Conservation (phyloP, 345 rosid species). For the Eucalyptus microcorys region DNA sequence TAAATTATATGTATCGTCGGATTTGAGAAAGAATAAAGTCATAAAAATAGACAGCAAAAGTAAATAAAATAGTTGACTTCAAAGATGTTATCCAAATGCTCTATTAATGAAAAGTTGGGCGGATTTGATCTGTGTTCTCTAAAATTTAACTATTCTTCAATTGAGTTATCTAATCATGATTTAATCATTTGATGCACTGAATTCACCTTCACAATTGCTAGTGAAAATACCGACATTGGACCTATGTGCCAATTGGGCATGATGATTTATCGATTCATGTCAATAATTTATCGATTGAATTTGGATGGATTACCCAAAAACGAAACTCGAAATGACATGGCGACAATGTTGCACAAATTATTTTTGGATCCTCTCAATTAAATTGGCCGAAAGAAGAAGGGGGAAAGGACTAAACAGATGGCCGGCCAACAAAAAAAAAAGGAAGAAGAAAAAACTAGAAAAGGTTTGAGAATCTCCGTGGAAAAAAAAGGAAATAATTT, state of each 20-base stretch:
- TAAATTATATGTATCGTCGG: rapidly evolving
- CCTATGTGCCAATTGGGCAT: neutral
- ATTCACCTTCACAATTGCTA: neutral
- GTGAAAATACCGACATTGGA: neutral
- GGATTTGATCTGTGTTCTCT: neutral
- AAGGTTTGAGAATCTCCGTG: neutral
- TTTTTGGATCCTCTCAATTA: neutral
- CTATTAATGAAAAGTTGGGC: neutral
- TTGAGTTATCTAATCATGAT: neutral
- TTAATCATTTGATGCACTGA: neutral
- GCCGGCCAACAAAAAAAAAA: neutral
- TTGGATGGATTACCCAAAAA: neutral
- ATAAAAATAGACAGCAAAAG: neutral
- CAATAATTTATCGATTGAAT: neutral
- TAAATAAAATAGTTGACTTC: neutral
- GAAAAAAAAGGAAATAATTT: neutral
- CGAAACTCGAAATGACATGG: neutral
- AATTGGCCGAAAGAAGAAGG: neutral
- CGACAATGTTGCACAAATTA: neutral
- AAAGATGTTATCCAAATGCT: neutral
- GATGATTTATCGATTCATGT: no score
- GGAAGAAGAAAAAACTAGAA: neutral
- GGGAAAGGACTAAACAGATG: neutral
- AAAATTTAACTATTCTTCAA: neutral
- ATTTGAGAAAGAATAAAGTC: neutral